A percentile compares a stretch with the other conserved stretches of the same genome.
These are phyloP conservation scores for Lasiodiplodia theobromae DNA, from an alignment of 2,329 filamentous ascomycete genomes.

Conservation along the genomic window DNA sequence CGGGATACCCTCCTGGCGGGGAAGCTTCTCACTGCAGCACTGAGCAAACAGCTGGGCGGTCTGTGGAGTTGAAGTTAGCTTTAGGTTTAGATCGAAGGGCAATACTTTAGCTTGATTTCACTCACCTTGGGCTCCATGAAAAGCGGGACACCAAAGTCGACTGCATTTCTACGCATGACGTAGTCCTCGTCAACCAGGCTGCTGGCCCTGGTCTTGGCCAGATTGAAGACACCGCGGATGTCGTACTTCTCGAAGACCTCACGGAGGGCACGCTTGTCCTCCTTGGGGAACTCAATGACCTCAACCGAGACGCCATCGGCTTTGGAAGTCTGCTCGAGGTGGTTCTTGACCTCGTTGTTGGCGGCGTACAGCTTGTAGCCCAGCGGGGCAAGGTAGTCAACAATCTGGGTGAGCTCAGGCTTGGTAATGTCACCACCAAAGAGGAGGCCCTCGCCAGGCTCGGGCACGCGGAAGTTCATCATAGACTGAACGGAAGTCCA, in stretches of 20 bases:
- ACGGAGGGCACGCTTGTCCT: slow-evolving; percentile 92
- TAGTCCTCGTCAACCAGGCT: slow-evolving; percentile 92
- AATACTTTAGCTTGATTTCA: slow-evolving; percentile 30
- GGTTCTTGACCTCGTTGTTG: slow-evolving; percentile 78
- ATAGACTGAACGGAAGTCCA: slow-evolving; percentile 95
- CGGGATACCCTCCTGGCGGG: slow-evolving; percentile 85
- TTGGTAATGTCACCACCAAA: slow-evolving; percentile 84
- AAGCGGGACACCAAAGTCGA: slow-evolving; percentile 95
- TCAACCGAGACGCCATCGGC: slow-evolving; percentile 73
- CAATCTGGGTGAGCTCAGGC: slow-evolving; percentile 76
- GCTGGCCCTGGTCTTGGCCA: slow-evolving; percentile 83
- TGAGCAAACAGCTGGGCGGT: slow-evolving; percentile 95
- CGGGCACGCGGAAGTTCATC: slow-evolving; percentile 98
- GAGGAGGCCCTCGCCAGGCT: slow-evolving; percentile 92
- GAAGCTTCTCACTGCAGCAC: slow-evolving; percentile 97
- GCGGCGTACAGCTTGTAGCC: slow-evolving; percentile 95
- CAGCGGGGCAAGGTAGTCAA: slow-evolving; percentile 85
- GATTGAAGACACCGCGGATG: slow-evolving; percentile 94
- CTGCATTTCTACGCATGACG: slow-evolving; percentile 96
- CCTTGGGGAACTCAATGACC: slow-evolving; percentile 94
- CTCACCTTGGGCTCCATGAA: slow-evolving; percentile 98
- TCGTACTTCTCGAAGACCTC: slow-evolving; percentile 98
- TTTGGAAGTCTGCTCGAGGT: slow-evolving; percentile 77
- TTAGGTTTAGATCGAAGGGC: background rate
- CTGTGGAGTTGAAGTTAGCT: slow-evolving; percentile 54